Conservation (phyloP, 257 asterid species). For the Solanum habrochaites region DNA sequence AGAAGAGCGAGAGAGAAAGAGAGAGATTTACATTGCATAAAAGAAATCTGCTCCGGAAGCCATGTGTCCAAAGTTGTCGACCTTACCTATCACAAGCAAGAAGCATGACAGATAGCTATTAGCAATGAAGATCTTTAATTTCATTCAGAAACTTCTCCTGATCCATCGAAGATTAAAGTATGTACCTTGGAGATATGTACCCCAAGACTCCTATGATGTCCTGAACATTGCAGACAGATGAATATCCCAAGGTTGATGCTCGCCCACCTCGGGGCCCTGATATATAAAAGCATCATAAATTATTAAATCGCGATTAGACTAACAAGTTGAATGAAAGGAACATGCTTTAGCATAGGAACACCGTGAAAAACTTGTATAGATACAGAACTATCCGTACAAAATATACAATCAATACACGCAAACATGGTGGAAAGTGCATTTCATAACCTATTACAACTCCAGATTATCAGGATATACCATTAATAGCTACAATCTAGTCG, state of each 20-base stretch:
- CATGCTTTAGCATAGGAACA: not conserved
- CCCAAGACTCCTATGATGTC: conserved; percentile 89
- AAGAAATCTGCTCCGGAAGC: conserved; percentile 89
- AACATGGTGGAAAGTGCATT: not conserved
- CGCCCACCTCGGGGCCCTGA: conserved; percentile 95
- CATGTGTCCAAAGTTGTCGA: conserved; percentile 92
- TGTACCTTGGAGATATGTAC: conserved; percentile 86
- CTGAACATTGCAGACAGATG: conserved; percentile 90
- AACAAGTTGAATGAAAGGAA: not conserved
- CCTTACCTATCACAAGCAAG: conserved; percentile 49
- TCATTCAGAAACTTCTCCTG: not conserved
- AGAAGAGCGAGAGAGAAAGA: not conserved
- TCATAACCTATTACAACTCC: not conserved
- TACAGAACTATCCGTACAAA: not conserved
- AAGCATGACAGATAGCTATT: not conserved
- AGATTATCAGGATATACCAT: not conserved
- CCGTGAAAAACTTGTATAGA: not conserved
- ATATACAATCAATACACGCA: not conserved
- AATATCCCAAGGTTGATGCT: conserved; percentile 88
- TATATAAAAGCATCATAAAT: not conserved
- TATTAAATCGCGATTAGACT: not conserved
- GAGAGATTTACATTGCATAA: conserved; percentile 62
- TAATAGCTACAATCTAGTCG: not conserved
- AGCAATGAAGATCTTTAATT: not conserved
- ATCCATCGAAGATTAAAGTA: not conserved